Conservation (phyloP, 2,329 filamentous ascomycete genomes). For the Aspergillus viridinutans region DNA sequence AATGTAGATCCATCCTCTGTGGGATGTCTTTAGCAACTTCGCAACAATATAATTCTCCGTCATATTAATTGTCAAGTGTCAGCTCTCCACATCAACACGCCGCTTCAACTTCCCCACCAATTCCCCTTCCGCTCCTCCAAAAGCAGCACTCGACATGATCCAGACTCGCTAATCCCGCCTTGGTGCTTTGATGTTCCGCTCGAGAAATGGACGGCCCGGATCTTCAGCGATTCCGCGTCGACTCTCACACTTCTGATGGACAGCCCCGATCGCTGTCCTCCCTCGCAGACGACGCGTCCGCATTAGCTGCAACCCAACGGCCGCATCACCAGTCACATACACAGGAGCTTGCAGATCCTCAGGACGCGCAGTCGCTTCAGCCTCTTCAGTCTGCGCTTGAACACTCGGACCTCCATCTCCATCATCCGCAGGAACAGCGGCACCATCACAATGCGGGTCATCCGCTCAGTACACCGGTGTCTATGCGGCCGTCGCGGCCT, state of each 20-base stretch:
- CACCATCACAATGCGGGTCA: constrained; percentile 13
- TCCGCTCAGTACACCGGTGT: constrained; percentile 4
- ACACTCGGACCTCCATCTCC: constrained; percentile 15
- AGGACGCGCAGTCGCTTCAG: constrained; percentile 24
- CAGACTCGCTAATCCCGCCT: background rate
- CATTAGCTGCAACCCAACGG: constrained; percentile 12
- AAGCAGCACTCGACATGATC: constrained; percentile 23
- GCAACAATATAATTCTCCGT: background rate
- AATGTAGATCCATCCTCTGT: background rate
- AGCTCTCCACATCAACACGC: constrained; percentile 5
- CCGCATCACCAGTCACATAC: constrained; percentile 3
- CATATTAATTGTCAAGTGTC: background rate
- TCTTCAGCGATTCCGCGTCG: constrained; percentile 17
- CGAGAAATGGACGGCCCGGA: constrained; percentile 25
- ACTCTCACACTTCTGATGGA: constrained; percentile 6
- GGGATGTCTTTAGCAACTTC: background rate
- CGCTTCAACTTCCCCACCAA: constrained; percentile 22
- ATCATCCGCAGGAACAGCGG: constrained; percentile 12
- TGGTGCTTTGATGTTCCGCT: background rate
- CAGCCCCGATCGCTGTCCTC: constrained; percentile 18
- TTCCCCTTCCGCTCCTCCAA: constrained; percentile 19
- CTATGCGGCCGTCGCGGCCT: constrained; percentile 10
- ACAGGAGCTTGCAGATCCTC: constrained; percentile 13
- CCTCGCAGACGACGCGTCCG: constrained; percentile 21
- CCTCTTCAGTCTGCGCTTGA: constrained; percentile 22